Evolutionary conservation across 768 basidiomycete genomes (phyloP), one percentile per base, ranked within the genome.

Genomic region (Boletus subcaerulescens): DNA sequence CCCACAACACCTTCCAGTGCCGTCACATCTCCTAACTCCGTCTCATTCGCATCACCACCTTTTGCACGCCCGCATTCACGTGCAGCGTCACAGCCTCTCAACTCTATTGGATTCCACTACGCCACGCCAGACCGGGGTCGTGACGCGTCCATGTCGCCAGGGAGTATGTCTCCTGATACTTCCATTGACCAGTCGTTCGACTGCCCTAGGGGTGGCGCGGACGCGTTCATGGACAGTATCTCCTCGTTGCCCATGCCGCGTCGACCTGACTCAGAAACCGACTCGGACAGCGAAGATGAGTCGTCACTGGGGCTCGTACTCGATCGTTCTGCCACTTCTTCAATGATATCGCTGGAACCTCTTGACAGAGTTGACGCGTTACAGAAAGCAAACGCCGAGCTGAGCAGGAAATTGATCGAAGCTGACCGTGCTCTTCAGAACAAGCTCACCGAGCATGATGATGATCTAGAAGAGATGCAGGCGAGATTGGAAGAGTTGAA

Each of bases 381-480:
- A 57, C 83, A 86, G 67, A 80, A 85, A 59, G 75, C 81, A 17
- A 95, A 94, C 58, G 72, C 75, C 3, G 93, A 95, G 33, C 73
- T 95, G n/a, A 77, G 77, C 26, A 76, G 84, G 61, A 92, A 91
- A 68, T 72, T 91, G 33, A 73, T 82, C 45, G 93, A 95, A 50
- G 83, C 84, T 2, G 91, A 94, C 63, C 74, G 80, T 42, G 82
- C 80, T 1, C 66, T 90, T 45, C 82, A 86, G 63, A 77, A 78
- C 40, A 84, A 84, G 59, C 76, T 93, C 14, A 70, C 71, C 12
- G 89, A 93, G 48, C 91, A 93, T 60, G 93, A 96, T 69, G 68
- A 75, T n/a, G 87, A 93, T 62, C 71, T 95, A 29, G 89, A 91
- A 60, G 89, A 93, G 55, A 80, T 91, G 71, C 86, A 95, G 63